Conservation (phyloP, 257 asterid genomes). For the Leptodermis oblonga region DNA sequence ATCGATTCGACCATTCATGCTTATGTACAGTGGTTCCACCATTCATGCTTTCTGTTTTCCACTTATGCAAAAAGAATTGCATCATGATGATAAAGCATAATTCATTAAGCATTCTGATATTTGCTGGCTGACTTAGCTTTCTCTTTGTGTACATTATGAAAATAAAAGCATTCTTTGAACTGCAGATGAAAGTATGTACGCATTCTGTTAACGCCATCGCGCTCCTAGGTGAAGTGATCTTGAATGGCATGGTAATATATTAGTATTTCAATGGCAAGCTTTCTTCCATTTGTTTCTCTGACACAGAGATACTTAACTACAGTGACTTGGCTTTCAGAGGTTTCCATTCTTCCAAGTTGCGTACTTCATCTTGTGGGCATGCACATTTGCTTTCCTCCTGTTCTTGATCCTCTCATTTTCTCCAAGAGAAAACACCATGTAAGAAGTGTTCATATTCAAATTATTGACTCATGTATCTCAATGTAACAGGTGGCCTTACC, state of each 20-base stretch:
- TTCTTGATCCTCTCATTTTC: conserved; percentile 45
- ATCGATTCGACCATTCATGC: no score
- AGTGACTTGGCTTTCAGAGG: conserved; percentile 43
- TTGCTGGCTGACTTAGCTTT: no score
- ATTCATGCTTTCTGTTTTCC: no score
- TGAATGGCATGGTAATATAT: conserved; percentile 55
- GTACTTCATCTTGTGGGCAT: conserved; percentile 69
- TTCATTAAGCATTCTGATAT: no score
- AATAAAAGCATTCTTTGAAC: background rate
- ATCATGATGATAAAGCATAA: background rate
- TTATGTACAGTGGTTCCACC: no score
- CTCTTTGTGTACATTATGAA: background rate
- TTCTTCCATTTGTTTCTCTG: conserved; percentile 1
- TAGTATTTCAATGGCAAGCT: conserved; percentile 2
- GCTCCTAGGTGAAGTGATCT: conserved; percentile 60
- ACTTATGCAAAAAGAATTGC: no score
- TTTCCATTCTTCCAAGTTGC: conserved; percentile 87
- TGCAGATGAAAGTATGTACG: conserved; percentile 58
- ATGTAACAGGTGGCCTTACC: conserved; percentile 31
- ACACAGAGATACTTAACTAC: conserved; percentile 15
- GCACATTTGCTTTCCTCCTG: conserved; percentile 62
- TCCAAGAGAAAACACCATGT: background rate
- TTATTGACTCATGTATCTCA: no score
- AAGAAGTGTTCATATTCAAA: background rate
- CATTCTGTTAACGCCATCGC: conserved; percentile 68